These are phyloP conservation scores for Mortierella sp. DNA, from an alignment of 371 early-diverging fungal genomes.

Conservation along the genomic window DNA sequence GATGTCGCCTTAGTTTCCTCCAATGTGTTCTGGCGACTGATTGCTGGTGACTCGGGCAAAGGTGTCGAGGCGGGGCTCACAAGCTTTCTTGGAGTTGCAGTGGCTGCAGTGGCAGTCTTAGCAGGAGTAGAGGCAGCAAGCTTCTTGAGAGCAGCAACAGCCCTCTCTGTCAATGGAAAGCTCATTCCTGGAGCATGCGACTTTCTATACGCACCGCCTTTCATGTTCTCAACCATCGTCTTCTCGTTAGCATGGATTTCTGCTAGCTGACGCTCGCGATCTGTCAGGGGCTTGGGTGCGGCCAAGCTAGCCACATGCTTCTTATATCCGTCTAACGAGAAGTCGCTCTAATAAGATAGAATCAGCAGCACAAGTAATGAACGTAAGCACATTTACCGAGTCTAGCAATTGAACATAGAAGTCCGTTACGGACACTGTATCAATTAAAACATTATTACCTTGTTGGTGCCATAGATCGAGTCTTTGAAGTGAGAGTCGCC, in stretches of 20 bases:
- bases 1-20: slow-evolving; percentile 9
- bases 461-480: slow-evolving; percentile 81
- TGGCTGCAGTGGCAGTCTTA: slow-evolving; percentile 4
- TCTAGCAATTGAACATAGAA: not conserved
- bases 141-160: slow-evolving; percentile 66
- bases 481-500: slow-evolving; percentile 86
- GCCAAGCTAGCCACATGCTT: slow-evolving; percentile 77
- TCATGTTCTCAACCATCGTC: slow-evolving; percentile 65
- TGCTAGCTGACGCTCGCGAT: slow-evolving; percentile 82
- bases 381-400: too few species aligned
- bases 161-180: slow-evolving; percentile 70
- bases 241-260: slow-evolving; percentile 66
- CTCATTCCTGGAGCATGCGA: slow-evolving; percentile 76
- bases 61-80: slow-evolving; percentile 50
- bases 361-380: not conserved
- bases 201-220: slow-evolving; percentile 65
- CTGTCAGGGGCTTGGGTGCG: slow-evolving; percentile 85
- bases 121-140: slow-evolving; percentile 33
- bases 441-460: slow-evolving; percentile 51
- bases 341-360: slow-evolving; percentile 62
- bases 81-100: slow-evolving; percentile 23
- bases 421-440: not conserved
- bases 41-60: slow-evolving; percentile 45
- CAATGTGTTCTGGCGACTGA: slow-evolving; percentile 22
- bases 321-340: slow-evolving; percentile 80